Base-by-base conservation (phyloP, 768 basidiomycete genomes). In the Lactarius akahatsu region DNA sequence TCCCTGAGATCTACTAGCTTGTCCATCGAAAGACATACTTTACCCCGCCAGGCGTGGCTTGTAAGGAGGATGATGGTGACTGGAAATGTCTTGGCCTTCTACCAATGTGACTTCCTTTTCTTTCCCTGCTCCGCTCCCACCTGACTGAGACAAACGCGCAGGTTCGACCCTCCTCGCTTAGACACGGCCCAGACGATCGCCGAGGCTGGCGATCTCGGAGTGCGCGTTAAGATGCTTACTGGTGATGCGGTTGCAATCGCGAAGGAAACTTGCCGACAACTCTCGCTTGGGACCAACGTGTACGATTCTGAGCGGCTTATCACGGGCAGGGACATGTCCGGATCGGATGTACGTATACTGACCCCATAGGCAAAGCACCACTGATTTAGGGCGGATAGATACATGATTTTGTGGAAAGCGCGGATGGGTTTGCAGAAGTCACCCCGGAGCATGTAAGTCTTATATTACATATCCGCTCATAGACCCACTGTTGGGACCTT, bases 371-470 rank as follows among this genome's bases (percentile, higher is more conserved):
- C 5, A 26, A 15, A 10, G 36, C n/a, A 4, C 34, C 20, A 7
- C 56, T 63, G 23, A 58, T 45, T 15, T n/a, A 26, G 0, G 6
- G 4, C 15, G 34, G 34, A 41, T 64, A 73, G 73, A 74, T 80
- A 43, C 75, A 77, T 45, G 79, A 81, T 64, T 81, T 83, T 57
- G 78, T 82, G 58, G 80, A 82, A 73, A 78, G 76, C 28, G 82
- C 82, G 41, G 82, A 83, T 71, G 82, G 82, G 15, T 82, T 83
- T 71, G 82, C 80, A 13, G 82, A 81, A 61, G 82, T 83, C 23
- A 80, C 78, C 69, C 82, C 82, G 0, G 82, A 83, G 71, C 79
- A 81, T 72, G 79, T 76, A 64, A 67, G 75, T 57, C 20, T 62
- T 59, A 63, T 13, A 11, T 67, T 30, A 50, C 28, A 8, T 34